Evolutionary conservation across 2,329 filamentous ascomycete genomes (phyloP).

Genomic region (Alternaria dauci): DNA sequence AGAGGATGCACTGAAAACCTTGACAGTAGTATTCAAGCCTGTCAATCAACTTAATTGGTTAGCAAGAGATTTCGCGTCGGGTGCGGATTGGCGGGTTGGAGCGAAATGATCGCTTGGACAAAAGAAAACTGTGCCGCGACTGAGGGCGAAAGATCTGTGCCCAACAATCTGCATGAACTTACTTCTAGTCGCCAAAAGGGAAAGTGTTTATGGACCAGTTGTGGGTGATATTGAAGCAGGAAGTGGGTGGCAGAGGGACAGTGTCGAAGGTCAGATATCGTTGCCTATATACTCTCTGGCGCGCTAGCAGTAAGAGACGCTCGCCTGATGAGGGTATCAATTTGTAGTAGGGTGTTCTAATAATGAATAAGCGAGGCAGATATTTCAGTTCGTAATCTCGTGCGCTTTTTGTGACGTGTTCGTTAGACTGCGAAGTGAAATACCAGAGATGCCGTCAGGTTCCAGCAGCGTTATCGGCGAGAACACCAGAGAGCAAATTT

Average conservation of each 20-base stretch:
- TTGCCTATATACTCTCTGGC: not conserved
- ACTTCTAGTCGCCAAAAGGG: not conserved
- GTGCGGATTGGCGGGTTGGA: not conserved
- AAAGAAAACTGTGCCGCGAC: not conserved
- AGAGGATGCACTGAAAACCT: not conserved
- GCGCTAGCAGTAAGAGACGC: not conserved
- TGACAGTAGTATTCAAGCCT: not conserved
- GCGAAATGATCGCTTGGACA: not conserved
- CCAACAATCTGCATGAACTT: not conserved
- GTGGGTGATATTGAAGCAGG: not conserved
- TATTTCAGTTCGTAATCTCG: not conserved
- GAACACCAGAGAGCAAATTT: not conserved
- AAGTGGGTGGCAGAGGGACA: not conserved
- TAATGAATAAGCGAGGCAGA: not conserved
- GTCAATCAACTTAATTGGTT: not conserved
- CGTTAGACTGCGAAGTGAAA: conserved; percentile 9
- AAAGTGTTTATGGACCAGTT: not conserved
- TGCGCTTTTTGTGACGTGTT: conserved; percentile 1
- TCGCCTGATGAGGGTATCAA: not conserved
- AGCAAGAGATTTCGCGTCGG: not conserved
- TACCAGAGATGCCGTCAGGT: not conserved
- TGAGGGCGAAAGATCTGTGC: not conserved
- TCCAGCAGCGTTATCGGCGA: not conserved
- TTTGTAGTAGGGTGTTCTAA: not conserved
- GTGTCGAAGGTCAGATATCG: not conserved